phyloP scores from a whole-genome alignment of 2,329 filamentous ascomycete species.

The Claviceps fusiformis region DNA sequence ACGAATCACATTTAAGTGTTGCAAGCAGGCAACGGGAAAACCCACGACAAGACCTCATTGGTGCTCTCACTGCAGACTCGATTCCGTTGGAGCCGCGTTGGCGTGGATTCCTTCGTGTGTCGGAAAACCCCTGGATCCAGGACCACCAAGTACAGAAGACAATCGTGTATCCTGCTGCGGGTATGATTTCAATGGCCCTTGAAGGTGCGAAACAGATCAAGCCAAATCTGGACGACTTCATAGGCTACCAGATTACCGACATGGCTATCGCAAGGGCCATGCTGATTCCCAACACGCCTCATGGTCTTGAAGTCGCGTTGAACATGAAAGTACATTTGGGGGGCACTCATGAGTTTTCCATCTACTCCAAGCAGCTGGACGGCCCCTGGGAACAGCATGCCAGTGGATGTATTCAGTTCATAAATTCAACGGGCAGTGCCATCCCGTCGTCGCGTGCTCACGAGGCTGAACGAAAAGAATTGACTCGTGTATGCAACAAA shows the following conservation, averaged over 20 bases:
- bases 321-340: conserved; percentile 24
- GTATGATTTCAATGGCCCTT: conserved; percentile 35
- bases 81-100: conserved; percentile 32
- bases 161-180: conserved; percentile 36
- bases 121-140: conserved; percentile 37
- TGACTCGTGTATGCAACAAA: conserved; percentile 18
- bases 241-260: conserved; percentile 29
- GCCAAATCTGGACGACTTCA: conserved; percentile 10
- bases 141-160: conserved; percentile 38
- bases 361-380: conserved; percentile 31
- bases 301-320: conserved; percentile 37
- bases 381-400: conserved; percentile 31
- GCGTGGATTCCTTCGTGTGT: conserved; percentile 34
- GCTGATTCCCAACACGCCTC: conserved; percentile 30
- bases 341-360: conserved; percentile 21
- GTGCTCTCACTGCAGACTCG: conserved; percentile 29
- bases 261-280: conserved; percentile 37
- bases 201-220: conserved; percentile 31
- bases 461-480: conserved; percentile 10
- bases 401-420: conserved; percentile 18
- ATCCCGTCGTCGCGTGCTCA: conserved; percentile 10
- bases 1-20: conserved; percentile 33
- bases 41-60: conserved; percentile 37
- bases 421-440: conserved; percentile 12
- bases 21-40: conserved; percentile 30